Percentiles rank a stretch among this genome's conserved stretches.
These are phyloP conservation scores for Arachis monticola DNA, from an alignment of 331 rosid species.

Conservation along the genomic window DNA sequence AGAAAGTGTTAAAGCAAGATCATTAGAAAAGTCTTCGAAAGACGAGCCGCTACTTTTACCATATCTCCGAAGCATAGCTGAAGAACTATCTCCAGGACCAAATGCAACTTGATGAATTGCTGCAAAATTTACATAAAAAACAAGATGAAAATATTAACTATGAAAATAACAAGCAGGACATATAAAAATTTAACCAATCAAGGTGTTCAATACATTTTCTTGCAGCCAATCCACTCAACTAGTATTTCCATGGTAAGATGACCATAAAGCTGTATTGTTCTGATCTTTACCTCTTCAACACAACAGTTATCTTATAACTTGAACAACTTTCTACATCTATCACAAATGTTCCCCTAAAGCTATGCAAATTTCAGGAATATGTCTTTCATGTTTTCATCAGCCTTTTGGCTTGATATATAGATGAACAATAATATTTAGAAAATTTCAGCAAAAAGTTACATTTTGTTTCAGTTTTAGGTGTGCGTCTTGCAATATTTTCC, in stretches of 20 bases:
- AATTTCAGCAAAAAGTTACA: constrained; percentile 49
- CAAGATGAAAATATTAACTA: not conserved
- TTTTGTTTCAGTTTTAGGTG: constrained; percentile 56
- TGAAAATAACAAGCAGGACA: constrained; percentile 16
- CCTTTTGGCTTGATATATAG: constrained; percentile 1
- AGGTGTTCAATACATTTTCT: constrained; percentile 18
- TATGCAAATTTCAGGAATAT: constrained; percentile 14
- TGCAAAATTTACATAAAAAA: constrained; percentile 35
- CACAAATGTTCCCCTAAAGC: constrained; percentile 4
- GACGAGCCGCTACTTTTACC: constrained; percentile 48
- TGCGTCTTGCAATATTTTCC: constrained; percentile 52
- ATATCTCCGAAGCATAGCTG: constrained; percentile 48
- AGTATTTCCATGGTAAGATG: constrained; percentile 23
- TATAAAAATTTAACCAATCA: constrained; percentile 23
- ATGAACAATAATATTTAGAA: constrained; percentile 27
- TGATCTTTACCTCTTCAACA: not conserved
- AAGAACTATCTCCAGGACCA: constrained; percentile 62
- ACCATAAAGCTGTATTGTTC: not conserved
- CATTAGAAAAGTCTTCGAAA: constrained; percentile 39
- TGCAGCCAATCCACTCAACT: constrained; percentile 9
- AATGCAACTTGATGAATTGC: constrained; percentile 73
- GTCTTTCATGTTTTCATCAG: not conserved
- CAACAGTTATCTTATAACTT: constrained; percentile 26
- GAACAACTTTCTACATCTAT: constrained; percentile 9
- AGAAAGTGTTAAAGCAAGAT: constrained; percentile 39